These are phyloP conservation scores for Thelephora terrestris DNA, from an alignment of 1,284 basidiomycete genomes.

Conservation along the genomic window DNA sequence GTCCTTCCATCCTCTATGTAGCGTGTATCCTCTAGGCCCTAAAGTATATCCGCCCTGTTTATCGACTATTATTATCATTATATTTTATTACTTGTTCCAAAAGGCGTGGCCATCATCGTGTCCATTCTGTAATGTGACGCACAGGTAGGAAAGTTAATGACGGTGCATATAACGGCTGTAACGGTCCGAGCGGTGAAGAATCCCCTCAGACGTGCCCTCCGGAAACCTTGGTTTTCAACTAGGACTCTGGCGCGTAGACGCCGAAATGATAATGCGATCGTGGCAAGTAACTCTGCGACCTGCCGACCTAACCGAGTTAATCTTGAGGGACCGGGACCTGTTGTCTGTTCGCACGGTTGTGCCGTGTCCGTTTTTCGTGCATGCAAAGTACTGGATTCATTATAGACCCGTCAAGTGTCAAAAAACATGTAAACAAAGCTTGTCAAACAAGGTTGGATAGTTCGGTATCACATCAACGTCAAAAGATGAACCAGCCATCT, in stretches of 20 bases:
- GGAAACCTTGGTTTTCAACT: conserved; percentile 80
- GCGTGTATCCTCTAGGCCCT: too few relatives aligned
- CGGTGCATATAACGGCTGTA: conserved; percentile 74
- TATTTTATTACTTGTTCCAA: too few relatives aligned
- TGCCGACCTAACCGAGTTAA: conserved; percentile 76
- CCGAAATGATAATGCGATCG: conserved; percentile 66
- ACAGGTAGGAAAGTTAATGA: background rate
- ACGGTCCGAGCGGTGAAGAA: conserved; percentile 60
- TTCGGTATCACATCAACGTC: too few relatives aligned
- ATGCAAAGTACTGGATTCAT: background rate
- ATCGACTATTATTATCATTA: too few relatives aligned
- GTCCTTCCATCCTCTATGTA: too few relatives aligned
- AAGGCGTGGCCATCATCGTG: too few relatives aligned
- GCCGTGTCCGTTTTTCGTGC: conserved; percentile 37
- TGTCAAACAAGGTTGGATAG: too few relatives aligned
- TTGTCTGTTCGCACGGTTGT: conserved; percentile 69
- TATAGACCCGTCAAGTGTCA: too few relatives aligned
- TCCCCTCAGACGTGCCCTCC: conserved; percentile 64
- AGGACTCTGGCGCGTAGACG: conserved; percentile 48
- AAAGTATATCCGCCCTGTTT: too few relatives aligned
- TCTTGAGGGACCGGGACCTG: conserved; percentile 76
- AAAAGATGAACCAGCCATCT: background rate
- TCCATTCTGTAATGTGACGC: too few relatives aligned
- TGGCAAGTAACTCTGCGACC: conserved; percentile 86
- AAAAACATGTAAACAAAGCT: too few relatives aligned